Evolutionary conservation across 257 asterid species (phyloP).

Genomic region (Mentha longifolia): DNA sequence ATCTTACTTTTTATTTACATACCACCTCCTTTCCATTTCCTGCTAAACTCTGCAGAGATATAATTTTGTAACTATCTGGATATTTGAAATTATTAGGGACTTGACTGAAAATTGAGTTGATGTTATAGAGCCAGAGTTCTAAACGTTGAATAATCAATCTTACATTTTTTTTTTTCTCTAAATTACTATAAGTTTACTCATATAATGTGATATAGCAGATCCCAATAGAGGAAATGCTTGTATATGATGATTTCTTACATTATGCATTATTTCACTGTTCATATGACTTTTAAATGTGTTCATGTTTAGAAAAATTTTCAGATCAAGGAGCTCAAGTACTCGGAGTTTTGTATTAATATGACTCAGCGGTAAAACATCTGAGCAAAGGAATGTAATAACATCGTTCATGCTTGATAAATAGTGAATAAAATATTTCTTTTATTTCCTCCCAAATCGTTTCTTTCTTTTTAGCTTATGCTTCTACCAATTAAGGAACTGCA

Average conservation of each 20-base stretch:
- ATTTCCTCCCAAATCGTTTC: not conserved
- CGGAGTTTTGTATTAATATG: not conserved
- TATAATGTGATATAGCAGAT: not conserved
- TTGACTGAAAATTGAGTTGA: not conserved
- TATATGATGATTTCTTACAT: not conserved
- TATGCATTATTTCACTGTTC: not conserved
- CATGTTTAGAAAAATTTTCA: too few species aligned
- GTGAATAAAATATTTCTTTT: not conserved
- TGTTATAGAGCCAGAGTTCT: not conserved
- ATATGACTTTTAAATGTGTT: not conserved
- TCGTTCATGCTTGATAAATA: not conserved
- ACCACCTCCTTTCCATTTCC: constrained; percentile 5
- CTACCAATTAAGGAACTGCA: not conserved
- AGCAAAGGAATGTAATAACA: not conserved
- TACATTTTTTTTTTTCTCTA: not conserved
- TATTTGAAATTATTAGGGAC: not conserved
- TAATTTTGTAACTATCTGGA: not conserved
- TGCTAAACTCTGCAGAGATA: not conserved
- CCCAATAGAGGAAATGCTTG: not conserved
- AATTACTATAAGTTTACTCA: not conserved
- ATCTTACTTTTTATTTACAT: not conserved
- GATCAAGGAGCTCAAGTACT: not conserved
- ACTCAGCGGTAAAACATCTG: not conserved
- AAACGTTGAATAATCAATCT: not conserved
- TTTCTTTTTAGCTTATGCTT: not conserved